phyloP scores from a whole-genome alignment of 2,329 filamentous ascomycete genomes.

The Aspergillus sp. region DNA sequence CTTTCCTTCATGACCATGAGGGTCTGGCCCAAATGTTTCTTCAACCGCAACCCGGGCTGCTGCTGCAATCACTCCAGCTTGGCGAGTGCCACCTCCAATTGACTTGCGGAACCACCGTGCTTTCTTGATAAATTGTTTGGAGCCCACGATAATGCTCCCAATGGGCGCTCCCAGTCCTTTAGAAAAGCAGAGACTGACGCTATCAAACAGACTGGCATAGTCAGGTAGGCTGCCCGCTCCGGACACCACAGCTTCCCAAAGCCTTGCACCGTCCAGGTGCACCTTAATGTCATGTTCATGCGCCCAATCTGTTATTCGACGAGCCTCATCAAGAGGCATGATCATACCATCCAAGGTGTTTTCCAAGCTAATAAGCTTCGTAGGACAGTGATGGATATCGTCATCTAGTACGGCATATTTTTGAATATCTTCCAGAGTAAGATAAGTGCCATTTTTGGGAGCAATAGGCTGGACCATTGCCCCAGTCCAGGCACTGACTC shows the following conservation, averaged over 20 bases:
- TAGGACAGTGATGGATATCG: constrained; percentile 75
- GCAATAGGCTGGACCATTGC: constrained; percentile 64
- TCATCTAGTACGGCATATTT: constrained; percentile 57
- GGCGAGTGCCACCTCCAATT: constrained; percentile 73
- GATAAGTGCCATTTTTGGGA: constrained; percentile 65
- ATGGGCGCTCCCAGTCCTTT: constrained; percentile 80
- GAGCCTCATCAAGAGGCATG: constrained; percentile 68
- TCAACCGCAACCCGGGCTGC: constrained; percentile 73
- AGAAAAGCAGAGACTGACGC: constrained; percentile 71
- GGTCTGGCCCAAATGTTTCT: constrained; percentile 65
- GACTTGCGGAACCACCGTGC: constrained; percentile 74
- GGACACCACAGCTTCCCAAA: constrained; percentile 76
- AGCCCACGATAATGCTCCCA: constrained; percentile 67
- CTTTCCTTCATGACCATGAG: constrained; percentile 57
- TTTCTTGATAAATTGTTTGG: constrained; percentile 55
- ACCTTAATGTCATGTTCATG: constrained; percentile 60
- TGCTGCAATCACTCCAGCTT: constrained; percentile 70
- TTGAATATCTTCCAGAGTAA: constrained; percentile 73
- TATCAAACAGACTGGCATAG: constrained; percentile 67
- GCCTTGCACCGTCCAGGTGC: constrained; percentile 73
- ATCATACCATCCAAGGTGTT: constrained; percentile 79
- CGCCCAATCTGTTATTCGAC: constrained; percentile 66
- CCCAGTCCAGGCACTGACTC: constrained; percentile 66
- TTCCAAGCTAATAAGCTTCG: constrained; percentile 74
- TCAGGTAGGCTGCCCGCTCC: constrained; percentile 64